Percentiles rank a stretch among this genome's conserved stretches.
Evolutionary conservation across 1,284 basidiomycete species (phyloP).

Genomic region (Limonomyces culmigenus): DNA sequence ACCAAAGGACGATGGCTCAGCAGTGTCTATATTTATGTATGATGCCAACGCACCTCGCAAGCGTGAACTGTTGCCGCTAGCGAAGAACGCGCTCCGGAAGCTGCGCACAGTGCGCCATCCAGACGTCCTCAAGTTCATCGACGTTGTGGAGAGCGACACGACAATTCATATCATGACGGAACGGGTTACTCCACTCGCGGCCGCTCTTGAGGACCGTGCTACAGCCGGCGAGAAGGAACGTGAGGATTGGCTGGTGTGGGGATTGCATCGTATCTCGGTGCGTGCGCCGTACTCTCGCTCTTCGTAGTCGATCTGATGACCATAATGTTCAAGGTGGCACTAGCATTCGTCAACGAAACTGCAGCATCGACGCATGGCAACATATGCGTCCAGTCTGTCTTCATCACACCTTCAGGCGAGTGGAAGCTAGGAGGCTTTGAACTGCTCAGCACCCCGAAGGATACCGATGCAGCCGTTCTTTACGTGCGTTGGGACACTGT

Average conservation of each 20-base stretch:
- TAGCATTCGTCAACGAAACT: conserved; percentile 83
- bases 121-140: conserved; percentile 90
- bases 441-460: conserved; percentile 65
- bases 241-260: conserved; percentile 91
- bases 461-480: conserved; percentile 57
- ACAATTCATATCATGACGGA: conserved; percentile 91
- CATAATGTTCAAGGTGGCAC: conserved; percentile 47
- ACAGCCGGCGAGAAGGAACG: conserved; percentile 43
- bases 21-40: conserved; percentile 82
- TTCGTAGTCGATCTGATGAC: conserved; percentile 5
- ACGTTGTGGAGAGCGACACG: conserved; percentile 78
- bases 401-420: conserved; percentile 84
- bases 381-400: conserved; percentile 65
- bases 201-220: conserved; percentile 48
- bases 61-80: conserved; percentile 54
- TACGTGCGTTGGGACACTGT: conserved; percentile 44
- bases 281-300: conserved; percentile 17
- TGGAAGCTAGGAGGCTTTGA: conserved; percentile 97
- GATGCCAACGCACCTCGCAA: conserved; percentile 54
- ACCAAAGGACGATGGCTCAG: conserved; percentile 75
- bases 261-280: conserved; percentile 79
- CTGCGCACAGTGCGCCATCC: conserved; percentile 88
- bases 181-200: conserved; percentile 64
- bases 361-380: conserved; percentile 82
- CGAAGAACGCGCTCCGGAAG: conserved; percentile 84